Conservation (phyloP, 768 basidiomycete genomes). For the Leccinellum rugosiceps region DNA sequence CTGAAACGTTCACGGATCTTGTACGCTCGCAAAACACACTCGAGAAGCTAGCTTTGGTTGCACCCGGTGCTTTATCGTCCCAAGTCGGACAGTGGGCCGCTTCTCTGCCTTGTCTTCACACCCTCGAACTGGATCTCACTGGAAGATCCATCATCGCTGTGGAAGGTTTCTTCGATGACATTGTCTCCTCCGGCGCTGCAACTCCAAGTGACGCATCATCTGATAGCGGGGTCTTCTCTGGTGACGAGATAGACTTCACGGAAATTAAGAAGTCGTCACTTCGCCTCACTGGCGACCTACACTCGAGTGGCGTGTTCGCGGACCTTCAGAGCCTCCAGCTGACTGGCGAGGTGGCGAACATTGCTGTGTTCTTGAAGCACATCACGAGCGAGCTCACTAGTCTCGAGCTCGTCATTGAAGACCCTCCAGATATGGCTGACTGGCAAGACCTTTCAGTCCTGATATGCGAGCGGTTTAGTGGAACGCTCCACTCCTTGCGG, state of each 20-base stretch:
- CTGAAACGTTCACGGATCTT: conserved; percentile 68
- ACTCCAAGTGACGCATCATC: conserved; percentile 70
- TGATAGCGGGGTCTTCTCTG: conserved; percentile 77
- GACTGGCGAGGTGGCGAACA: conserved; percentile 66
- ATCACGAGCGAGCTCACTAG: conserved; percentile 61
- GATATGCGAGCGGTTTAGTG: conserved; percentile 60
- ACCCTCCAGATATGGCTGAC: conserved; percentile 69
- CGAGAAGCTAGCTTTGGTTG: conserved; percentile 62
- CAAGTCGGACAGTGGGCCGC: conserved; percentile 74
- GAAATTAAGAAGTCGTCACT: conserved; percentile 69
- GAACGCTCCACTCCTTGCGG: conserved; percentile 56
- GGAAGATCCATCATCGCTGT: conserved; percentile 64
- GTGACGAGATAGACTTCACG: conserved; percentile 73
- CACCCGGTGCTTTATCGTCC: conserved; percentile 71
- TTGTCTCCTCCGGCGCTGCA: conserved; percentile 63
- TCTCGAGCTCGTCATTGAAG: conserved; percentile 75
- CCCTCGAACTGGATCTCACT: conserved; percentile 68
- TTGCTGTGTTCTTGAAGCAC: conserved; percentile 70
- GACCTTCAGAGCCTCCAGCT: conserved; percentile 59
- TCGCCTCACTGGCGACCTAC: conserved; percentile 59
- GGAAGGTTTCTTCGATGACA: conserved; percentile 78
- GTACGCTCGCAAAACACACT: conserved; percentile 55
- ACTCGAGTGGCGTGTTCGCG: conserved; percentile 53
- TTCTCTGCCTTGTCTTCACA: conserved; percentile 56
- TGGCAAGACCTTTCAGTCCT: conserved; percentile 70